Conservation (phyloP, 768 basidiomycete genomes). For the Neoboletus brunneissimus region DNA sequence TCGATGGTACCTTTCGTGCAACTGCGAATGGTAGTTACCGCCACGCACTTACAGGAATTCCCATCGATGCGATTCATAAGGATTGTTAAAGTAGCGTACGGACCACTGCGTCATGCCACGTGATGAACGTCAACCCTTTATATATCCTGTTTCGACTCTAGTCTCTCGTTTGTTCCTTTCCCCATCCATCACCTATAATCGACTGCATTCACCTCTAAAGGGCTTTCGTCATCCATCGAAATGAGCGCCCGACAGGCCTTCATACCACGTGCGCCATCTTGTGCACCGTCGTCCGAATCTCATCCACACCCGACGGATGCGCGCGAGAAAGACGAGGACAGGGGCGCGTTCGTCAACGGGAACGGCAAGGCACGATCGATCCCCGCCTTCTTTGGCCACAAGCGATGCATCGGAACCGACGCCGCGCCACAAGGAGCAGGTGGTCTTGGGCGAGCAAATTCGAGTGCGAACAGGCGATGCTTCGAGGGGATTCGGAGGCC, state of each 20-base stretch:
- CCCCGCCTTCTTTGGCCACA: slow-evolving; percentile 23
- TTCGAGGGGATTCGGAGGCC: slow-evolving; percentile 27
- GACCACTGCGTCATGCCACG: slow-evolving; percentile 7
- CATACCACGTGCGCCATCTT: slow-evolving; percentile 20
- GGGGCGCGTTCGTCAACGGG: background rate
- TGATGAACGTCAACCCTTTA: slow-evolving; percentile 4
- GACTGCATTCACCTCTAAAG: background rate
- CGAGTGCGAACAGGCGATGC: slow-evolving; percentile 12
- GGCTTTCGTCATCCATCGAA: background rate
- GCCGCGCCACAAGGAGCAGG: background rate
- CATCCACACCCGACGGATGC: slow-evolving; percentile 1
- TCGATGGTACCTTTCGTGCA: background rate
- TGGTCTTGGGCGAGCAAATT: slow-evolving; percentile 5
- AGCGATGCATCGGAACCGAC: slow-evolving; percentile 5
- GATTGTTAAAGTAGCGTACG: too few relatives aligned
- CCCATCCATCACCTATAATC: background rate
- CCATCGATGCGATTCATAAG: too few relatives aligned
- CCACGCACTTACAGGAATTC: background rate
- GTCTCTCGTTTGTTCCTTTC: background rate
- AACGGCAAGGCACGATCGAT: slow-evolving; percentile 22
- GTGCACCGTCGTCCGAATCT: slow-evolving; percentile 6
- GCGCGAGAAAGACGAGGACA: slow-evolving; percentile 6
- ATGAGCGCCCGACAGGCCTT: slow-evolving; percentile 32
- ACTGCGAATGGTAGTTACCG: too few relatives aligned
- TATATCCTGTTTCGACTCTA: background rate